Evolutionary conservation across 257 asterid species (phyloP), one percentile per base, ranked within the genome.

Genomic region (Nemophila menziesii): DNA sequence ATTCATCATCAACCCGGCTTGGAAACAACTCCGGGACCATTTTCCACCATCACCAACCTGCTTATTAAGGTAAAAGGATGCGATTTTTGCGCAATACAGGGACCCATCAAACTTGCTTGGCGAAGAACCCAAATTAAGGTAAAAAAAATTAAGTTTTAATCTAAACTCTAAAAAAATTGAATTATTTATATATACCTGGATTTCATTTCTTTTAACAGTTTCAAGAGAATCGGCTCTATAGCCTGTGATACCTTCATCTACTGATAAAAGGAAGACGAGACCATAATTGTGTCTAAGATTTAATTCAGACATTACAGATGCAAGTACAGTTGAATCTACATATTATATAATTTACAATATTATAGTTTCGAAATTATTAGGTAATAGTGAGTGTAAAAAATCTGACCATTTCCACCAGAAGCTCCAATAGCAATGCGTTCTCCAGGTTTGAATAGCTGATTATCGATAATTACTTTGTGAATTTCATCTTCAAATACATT

Each of bases 351-450:
- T n/a, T 13, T 22, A 9, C 11, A 4, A 41, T 22, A n/a, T 14
- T 13, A 39, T 4, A 46, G 42, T 23, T 27, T 33, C 13, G 21
- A 16, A 21, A 6, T 3, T n/a, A n/a, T 9, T 29, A 18, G n/a
- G n/a, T n/a, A n/a, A n/a, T n/a, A n/a, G n/a, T n/a, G n/a, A n/a
- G n/a, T n/a, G n/a, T n/a, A n/a, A n/a, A n/a, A n/a, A n/a, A n/a
- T n/a, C n/a, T n/a, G n/a, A 80, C 95, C 98, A 84, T 90, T 90
- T 59, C 98, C 98, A 47, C 98, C 98, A 36, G 98, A 90, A 70
- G 98, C 98, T 49, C 98, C 98, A 61, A 90, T 79, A 20, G 92
- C 98, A 33, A 90, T 51, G 51, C 96, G 94, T 52, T 90, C 94
- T 21, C 94, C 94, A 4, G 72, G 77, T 62, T 68, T 90, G 57